phyloP scores from a whole-genome alignment of 2,329 filamentous ascomycete genomes.

The Paraconiothyrium brasiliense region DNA sequence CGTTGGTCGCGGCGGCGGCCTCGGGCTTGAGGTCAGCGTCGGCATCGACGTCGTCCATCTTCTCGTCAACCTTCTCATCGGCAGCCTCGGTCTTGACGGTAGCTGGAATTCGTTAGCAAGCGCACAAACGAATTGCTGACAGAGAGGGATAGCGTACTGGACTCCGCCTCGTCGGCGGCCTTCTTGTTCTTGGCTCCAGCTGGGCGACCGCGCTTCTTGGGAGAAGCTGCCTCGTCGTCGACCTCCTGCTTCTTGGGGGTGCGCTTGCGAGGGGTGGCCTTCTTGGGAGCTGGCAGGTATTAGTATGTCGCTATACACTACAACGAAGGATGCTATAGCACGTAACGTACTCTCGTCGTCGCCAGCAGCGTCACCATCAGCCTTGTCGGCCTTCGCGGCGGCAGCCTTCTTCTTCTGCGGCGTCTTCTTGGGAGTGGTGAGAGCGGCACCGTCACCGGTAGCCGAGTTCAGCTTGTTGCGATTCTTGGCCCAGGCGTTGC shows the following conservation, averaged over 20 bases:
- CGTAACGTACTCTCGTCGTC: conserved; percentile 23
- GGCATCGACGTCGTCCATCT: background rate
- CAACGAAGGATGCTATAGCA: background rate
- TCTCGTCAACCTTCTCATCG: conserved; percentile 9
- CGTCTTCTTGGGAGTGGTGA: conserved; percentile 17
- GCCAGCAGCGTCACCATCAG: conserved; percentile 17
- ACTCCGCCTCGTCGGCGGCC: conserved; percentile 28
- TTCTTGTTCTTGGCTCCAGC: conserved; percentile 31
- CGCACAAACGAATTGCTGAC: background rate
- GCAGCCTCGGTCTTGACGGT: conserved; percentile 20
- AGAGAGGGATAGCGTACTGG: conserved; percentile 20
- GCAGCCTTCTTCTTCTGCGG: conserved; percentile 40
- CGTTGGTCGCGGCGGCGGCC: background rate
- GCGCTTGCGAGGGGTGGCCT: conserved; percentile 42
- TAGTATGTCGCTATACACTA: background rate
- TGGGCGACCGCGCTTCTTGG: conserved; percentile 44
- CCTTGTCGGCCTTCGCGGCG: conserved; percentile 29
- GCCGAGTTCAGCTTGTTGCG: conserved; percentile 40
- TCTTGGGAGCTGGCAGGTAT: conserved; percentile 33
- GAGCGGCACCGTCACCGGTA: conserved; percentile 18
- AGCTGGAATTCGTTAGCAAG: conserved; percentile 21
- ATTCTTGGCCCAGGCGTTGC: conserved; percentile 50
- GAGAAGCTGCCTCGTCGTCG: conserved; percentile 36
- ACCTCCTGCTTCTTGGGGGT: conserved; percentile 43
- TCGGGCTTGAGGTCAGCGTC: conserved; percentile 1